Evolutionary conservation across 768 basidiomycete species (phyloP).

Genomic region (Cyathus striatus): DNA sequence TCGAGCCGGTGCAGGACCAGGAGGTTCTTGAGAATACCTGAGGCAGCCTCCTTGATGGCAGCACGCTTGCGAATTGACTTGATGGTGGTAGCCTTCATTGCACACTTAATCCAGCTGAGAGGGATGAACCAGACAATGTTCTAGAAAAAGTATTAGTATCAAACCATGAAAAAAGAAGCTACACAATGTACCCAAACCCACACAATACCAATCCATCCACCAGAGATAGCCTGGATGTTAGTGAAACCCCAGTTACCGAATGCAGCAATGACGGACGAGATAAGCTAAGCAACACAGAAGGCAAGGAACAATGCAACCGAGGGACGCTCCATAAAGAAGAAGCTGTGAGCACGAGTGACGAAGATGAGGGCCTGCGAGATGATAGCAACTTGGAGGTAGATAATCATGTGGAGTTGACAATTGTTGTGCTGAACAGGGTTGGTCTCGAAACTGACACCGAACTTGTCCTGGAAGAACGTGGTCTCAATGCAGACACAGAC

Average conservation of each 20-base stretch:
- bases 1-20: slow-evolving; percentile 84
- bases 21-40: slow-evolving; percentile 76
- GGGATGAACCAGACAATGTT: slow-evolving; percentile 96
- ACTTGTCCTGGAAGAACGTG: slow-evolving; percentile 83
- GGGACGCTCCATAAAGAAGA: slow-evolving; percentile 97
- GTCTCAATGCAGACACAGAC: slow-evolving; percentile 84
- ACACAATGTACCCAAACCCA: slow-evolving; percentile 87
- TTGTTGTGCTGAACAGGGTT: slow-evolving; percentile 49
- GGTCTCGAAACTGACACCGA: slow-evolving; percentile 57
- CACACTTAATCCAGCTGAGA: slow-evolving; percentile 94
- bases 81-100: slow-evolving; percentile 92
- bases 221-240: slow-evolving; percentile 69
- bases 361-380: slow-evolving; percentile 98
- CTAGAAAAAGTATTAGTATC: slow-evolving; percentile 29
- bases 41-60: slow-evolving; percentile 24
- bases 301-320: slow-evolving; percentile 89
- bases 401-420: slow-evolving; percentile 74
- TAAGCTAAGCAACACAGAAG: slow-evolving; percentile 89
- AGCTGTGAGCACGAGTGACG: slow-evolving; percentile 88
- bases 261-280: slow-evolving; percentile 93
- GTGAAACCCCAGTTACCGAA: slow-evolving; percentile 97
- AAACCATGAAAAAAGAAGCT: not conserved
- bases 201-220: slow-evolving; percentile 95
- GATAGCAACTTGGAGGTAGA: slow-evolving; percentile 96
- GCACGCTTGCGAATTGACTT: slow-evolving; percentile 65